Conservation (phyloP, 768 basidiomycete genomes). For the Pseudohyphozyma bogoriensis region DNA sequence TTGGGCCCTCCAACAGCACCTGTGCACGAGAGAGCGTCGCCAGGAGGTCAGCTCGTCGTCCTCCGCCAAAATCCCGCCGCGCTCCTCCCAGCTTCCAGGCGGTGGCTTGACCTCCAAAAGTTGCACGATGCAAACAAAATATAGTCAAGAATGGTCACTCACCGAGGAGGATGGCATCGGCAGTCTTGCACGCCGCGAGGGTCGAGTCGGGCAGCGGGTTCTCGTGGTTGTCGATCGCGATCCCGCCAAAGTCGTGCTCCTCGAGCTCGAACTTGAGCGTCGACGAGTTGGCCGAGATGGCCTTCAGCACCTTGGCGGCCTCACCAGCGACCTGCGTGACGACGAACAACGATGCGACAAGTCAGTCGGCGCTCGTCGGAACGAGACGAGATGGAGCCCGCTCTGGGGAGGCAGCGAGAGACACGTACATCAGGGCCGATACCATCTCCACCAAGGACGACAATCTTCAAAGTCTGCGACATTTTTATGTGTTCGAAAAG, state of each 20-base stretch:
- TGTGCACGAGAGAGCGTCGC: slow-evolving; percentile 35
- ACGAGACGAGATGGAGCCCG: no score
- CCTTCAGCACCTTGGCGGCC: slow-evolving; percentile 70
- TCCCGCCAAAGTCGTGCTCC: slow-evolving; percentile 75
- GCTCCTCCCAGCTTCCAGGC: no score
- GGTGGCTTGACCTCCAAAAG: neutral
- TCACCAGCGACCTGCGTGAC: slow-evolving; percentile 80
- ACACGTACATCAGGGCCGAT: no score
- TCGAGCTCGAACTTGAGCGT: slow-evolving; percentile 60
- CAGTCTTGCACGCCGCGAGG: slow-evolving; percentile 75
- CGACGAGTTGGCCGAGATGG: slow-evolving; percentile 53
- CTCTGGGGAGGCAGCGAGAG: no score
- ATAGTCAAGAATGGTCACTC: neutral
- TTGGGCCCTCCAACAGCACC: slow-evolving; percentile 98
- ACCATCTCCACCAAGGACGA: no score
- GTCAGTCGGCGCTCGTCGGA: no score
- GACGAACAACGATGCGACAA: no score
- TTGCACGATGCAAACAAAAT: neutral
- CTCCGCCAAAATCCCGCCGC: neutral
- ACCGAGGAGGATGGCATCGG: slow-evolving; percentile 96
- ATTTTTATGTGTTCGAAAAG: no score
- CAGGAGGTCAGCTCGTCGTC: no score
- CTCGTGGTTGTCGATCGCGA: slow-evolving; percentile 79
- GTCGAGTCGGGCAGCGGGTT: slow-evolving; percentile 76
- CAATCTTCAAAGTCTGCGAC: no score